Evolutionary conservation across 2,329 filamentous ascomycete species (phyloP).

Genomic region (Didymella keratinophila): DNA sequence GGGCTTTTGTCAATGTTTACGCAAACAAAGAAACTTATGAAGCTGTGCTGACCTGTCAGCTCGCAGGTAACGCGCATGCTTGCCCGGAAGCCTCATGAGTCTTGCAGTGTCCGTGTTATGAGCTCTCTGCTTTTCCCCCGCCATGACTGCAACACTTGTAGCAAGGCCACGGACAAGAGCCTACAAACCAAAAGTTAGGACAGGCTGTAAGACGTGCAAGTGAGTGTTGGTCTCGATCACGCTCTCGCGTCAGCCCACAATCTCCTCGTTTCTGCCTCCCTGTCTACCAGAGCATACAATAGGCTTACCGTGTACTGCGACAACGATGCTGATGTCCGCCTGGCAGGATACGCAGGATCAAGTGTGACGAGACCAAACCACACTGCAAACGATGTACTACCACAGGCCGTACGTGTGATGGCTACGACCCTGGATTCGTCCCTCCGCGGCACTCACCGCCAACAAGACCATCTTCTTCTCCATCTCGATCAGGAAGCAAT

Average conservation of each 20-base stretch:
- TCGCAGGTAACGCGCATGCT: not conserved
- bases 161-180: slow-evolving; percentile 1
- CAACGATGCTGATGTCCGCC: slow-evolving; percentile 3
- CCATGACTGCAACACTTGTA: not conserved
- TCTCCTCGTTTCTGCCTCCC: not conserved
- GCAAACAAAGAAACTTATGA: not conserved
- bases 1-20: not conserved
- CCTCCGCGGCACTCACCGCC: not conserved
- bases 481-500: not conserved
- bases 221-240: slow-evolving; percentile 17
- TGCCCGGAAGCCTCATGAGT: not conserved
- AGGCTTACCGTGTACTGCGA: not conserved
- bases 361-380: slow-evolving; percentile 47
- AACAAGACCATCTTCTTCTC: not conserved
- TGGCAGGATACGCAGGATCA: slow-evolving; percentile 43
- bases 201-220: slow-evolving; percentile 23
- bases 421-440: slow-evolving; percentile 28
- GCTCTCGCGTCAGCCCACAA: not conserved
- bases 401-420: slow-evolving; percentile 46
- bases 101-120: not conserved
- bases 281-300: not conserved
- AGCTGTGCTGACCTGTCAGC: not conserved
- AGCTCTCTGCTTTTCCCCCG: not conserved
- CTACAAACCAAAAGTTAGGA: slow-evolving; percentile 15
- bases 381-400: slow-evolving; percentile 41